Percentiles rank a stretch among this genome's conserved stretches.
Conservation (phyloP, 208 protist genomes). For the Trypanosoma theileri region DNA sequence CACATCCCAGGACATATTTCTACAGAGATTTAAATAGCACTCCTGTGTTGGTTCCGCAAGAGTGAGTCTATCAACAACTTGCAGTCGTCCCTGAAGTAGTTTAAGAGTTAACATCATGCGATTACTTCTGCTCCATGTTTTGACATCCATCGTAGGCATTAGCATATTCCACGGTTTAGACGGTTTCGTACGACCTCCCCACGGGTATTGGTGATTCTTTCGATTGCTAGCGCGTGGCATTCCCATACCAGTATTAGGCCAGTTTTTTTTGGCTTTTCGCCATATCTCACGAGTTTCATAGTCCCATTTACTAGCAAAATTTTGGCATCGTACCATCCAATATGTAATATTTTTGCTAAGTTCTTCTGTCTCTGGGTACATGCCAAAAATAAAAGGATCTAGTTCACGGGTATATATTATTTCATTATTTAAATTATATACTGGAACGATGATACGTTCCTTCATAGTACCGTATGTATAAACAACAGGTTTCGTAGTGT, state of each 20-base stretch:
- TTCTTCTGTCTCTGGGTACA: conserved; percentile 78
- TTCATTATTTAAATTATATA: conserved; percentile 72
- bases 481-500: conserved; percentile 71
- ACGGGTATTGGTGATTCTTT: conserved; percentile 77
- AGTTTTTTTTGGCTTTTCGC: conserved; percentile 90
- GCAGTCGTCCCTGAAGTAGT: conserved; percentile 87
- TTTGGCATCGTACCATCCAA: conserved; percentile 88
- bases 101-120: conserved; percentile 89
- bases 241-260: conserved; percentile 91
- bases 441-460: conserved; percentile 82
- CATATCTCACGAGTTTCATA: conserved; percentile 90
- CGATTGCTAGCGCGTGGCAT: conserved; percentile 85
- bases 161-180: conserved; percentile 91
- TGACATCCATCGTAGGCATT: conserved; percentile 88
- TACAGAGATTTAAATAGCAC: conserved; percentile 78
- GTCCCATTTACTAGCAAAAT: conserved; percentile 89
- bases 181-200: conserved; percentile 76
- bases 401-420: conserved; percentile 88
- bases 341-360: conserved; percentile 80
- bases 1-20: conserved; percentile 87
- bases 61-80: conserved; percentile 82
- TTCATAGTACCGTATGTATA: conserved; percentile 87
- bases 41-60: conserved; percentile 80
- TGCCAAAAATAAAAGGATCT: conserved; percentile 90
- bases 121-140: conserved; percentile 86